phyloP scores from a whole-genome alignment of 768 basidiomycete genomes.

The Favolaschia claudopus region DNA sequence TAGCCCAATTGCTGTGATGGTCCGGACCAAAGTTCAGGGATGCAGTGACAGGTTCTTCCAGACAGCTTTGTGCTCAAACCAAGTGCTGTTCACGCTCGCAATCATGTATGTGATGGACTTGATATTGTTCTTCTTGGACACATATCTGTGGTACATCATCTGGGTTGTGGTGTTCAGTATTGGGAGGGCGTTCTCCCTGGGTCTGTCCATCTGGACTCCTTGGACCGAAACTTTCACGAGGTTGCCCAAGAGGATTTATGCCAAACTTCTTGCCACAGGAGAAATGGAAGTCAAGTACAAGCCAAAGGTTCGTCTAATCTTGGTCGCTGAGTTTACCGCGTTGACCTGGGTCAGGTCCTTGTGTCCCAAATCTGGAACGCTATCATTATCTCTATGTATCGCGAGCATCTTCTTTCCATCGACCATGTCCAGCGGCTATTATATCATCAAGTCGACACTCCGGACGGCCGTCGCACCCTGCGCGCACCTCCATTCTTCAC shows the following conservation, averaged over 20 bases:
- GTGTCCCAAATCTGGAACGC: slow-evolving; percentile 99
- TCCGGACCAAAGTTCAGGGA: slow-evolving; percentile 89
- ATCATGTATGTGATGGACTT: slow-evolving; percentile 99
- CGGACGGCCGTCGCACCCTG: slow-evolving; percentile 88
- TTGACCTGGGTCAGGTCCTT: slow-evolving; percentile 61
- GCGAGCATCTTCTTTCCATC: slow-evolving; percentile 96
- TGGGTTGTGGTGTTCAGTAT: slow-evolving; percentile 97
- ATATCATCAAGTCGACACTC: slow-evolving; percentile 94
- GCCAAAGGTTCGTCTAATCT: slow-evolving; percentile 72
- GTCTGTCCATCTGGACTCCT: slow-evolving; percentile 98
- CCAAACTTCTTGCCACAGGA: slow-evolving; percentile 92
- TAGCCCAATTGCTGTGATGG: slow-evolving; percentile 96
- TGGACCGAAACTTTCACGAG: slow-evolving; percentile 98
- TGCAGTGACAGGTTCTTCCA: slow-evolving; percentile 90
- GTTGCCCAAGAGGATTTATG: slow-evolving; percentile 97
- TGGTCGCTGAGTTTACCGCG: background rate
- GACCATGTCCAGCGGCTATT: slow-evolving; percentile 97
- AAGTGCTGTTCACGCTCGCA: slow-evolving; percentile 91
- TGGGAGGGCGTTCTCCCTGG: slow-evolving; percentile 87
- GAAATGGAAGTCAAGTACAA: slow-evolving; percentile 99
- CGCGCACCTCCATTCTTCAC: slow-evolving; percentile 99
- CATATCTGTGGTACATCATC: slow-evolving; percentile 99
- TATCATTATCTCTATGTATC: slow-evolving; percentile 99
- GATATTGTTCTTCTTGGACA: slow-evolving; percentile 98
- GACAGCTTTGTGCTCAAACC: slow-evolving; percentile 82